phyloP scores from a whole-genome alignment of 768 basidiomycete species.

The Naganishia friedmannii region DNA sequence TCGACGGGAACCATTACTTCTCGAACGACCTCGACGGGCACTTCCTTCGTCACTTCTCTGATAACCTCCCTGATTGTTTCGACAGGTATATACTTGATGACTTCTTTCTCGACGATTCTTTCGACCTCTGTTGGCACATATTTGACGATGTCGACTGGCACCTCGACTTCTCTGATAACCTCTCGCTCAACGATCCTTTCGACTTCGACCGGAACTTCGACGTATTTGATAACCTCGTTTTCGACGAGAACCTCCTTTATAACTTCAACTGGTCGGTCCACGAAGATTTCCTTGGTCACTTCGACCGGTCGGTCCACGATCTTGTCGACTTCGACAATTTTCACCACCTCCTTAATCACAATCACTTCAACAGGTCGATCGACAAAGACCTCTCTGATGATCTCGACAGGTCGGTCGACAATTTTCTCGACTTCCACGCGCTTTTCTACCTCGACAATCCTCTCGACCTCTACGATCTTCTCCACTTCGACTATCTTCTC shows the following conservation, averaged over 20 bases:
- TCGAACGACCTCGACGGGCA: conserved; percentile 35
- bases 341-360: conserved; percentile 36
- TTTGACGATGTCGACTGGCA: conserved; percentile 37
- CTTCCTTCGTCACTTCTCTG: conserved; percentile 39
- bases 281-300: conserved; percentile 40
- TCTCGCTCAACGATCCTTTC: conserved; percentile 42
- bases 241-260: conserved; percentile 40
- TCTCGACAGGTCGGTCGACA: conserved; percentile 42
- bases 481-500: conserved; percentile 32
- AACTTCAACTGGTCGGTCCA: conserved; percentile 38
- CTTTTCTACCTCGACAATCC: conserved; percentile 34
- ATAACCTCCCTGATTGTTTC: conserved; percentile 42
- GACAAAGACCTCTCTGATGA: conserved; percentile 31
- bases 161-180: conserved; percentile 42
- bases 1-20: conserved; percentile 46
- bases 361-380: conserved; percentile 38
- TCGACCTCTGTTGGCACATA: conserved; percentile 37
- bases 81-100: conserved; percentile 39
- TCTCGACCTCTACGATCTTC: conserved; percentile 43
- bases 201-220: conserved; percentile 35
- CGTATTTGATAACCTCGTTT: conserved; percentile 31
- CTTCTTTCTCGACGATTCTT: conserved; percentile 38
- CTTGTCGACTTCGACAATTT: conserved; percentile 36
- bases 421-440: conserved; percentile 45
- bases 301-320: conserved; percentile 43